Evolutionary conservation across 192 early-diverging fungal genomes (phyloP).

Genomic region (Funneliformis geosporum): DNA sequence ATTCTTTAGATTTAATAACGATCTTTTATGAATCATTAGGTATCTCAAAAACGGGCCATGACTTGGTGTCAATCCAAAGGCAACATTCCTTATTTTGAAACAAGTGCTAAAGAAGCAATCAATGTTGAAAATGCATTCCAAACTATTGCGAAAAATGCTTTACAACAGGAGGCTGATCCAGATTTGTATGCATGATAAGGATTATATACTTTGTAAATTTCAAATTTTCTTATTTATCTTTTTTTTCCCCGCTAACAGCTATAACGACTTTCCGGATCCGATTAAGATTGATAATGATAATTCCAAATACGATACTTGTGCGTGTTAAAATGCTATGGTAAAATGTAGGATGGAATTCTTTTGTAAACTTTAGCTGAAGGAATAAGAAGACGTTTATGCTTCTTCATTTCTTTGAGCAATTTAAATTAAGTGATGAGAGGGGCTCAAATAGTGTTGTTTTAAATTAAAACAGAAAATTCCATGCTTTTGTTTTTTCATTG

Average conservation of each 20-base stretch:
- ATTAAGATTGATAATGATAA: constrained; percentile 85
- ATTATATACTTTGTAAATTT: constrained; percentile 23
- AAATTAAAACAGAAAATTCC: no score
- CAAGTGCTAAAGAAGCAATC: constrained; percentile 96
- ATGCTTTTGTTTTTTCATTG: background rate
- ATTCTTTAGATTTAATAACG: background rate
- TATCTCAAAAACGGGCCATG: constrained; percentile 94
- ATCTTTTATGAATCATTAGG: constrained; percentile 47
- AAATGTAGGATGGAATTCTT: background rate
- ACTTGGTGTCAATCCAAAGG: constrained; percentile 97
- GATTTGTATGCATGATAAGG: constrained; percentile 60
- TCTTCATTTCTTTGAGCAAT: background rate
- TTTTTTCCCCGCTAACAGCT: constrained; percentile 28
- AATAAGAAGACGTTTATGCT: background rate
- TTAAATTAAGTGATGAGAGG: background rate
- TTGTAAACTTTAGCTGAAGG: background rate
- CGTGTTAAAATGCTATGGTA: background rate
- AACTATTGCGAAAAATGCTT: constrained; percentile 91
- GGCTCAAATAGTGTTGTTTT: no score
- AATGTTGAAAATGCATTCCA: constrained; percentile 98
- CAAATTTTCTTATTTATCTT: background rate
- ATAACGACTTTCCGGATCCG: constrained; percentile 85
- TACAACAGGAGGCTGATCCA: constrained; percentile 91
- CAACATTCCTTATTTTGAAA: constrained; percentile 97
- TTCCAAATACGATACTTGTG: constrained; percentile 39